Conservation (phyloP, 495 filamentous ascomycete species). For the Aspergillus saccharolyticus region DNA sequence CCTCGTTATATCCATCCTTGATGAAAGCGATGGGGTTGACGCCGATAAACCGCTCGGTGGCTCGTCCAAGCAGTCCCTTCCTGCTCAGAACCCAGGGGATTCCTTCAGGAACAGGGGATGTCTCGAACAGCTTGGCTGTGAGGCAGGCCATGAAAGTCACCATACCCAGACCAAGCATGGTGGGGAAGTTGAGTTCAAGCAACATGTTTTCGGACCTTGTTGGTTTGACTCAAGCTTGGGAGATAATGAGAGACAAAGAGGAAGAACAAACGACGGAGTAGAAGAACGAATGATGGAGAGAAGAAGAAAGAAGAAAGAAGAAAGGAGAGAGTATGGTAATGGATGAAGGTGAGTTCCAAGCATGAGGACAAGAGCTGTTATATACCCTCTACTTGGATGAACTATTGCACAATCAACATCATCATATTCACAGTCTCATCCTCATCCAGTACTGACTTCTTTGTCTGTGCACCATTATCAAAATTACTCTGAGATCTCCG, state of each 20-base stretch:
- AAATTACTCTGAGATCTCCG: not conserved
- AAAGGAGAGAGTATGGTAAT: not conserved
- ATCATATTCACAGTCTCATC: not conserved
- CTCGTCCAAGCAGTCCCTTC: slow-evolving; percentile 7
- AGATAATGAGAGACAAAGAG: not conserved
- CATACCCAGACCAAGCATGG: not conserved
- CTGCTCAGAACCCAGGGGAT: slow-evolving; percentile 11
- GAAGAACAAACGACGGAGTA: too few species aligned
- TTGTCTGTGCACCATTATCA: not conserved
- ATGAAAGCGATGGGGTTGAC: slow-evolving; percentile 13
- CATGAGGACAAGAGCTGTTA: not conserved
- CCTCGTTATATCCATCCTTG: slow-evolving; percentile 12
- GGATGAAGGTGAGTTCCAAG: not conserved
- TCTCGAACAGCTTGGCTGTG: slow-evolving; percentile 13
- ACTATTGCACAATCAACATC: not conserved
- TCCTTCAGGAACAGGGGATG: slow-evolving; percentile 9
- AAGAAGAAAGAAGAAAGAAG: not conserved
- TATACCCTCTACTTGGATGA: not conserved
- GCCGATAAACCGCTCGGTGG: slow-evolving; percentile 12
- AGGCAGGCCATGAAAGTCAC: slow-evolving; percentile 4
- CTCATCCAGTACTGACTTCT: not conserved
- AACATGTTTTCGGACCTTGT: slow-evolving; percentile 4
- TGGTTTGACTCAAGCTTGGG: not conserved
- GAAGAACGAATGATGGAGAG: too few species aligned
- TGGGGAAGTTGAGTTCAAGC: not conserved